Base-by-base conservation (phyloP, 805 yeast species). In the Blastobotrys parvus region DNA sequence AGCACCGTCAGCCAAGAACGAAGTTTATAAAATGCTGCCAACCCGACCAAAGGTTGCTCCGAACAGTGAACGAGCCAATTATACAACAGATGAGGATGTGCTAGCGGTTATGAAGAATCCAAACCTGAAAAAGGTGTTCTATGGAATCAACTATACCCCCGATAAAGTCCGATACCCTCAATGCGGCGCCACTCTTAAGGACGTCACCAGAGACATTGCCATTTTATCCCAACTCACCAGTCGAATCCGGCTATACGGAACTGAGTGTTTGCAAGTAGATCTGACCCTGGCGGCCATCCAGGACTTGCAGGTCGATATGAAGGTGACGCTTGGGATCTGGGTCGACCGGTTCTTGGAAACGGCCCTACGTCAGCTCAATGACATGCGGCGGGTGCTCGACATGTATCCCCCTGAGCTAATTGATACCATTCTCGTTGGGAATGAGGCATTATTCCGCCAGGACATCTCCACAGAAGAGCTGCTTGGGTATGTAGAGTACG, bases 91-190 rank as follows among this genome's bases (percentile, higher is more conserved):
- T 32, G 13, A 17, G 4, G 35, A 32, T 6, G 11, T 32, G 20
- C 20, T 32, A 4, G 35, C 35, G 8, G 21, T 23, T n/a, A 64
- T 73, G 72, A 55, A 54, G 8, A 55, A 65, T 18, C 48, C 55
- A 13, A 38, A 51, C 13, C 52, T 68, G 25, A 51, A 51, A 6
- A 62, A 65, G 37, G 63, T 67, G 2, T 75, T 80, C 47, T 67
- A 72, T 50, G 86, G 87, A 0, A 46, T 81, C 15, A 73, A 75
- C 17, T 81, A 81, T 56, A 70, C 82, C 3, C 87, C 87, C 0
- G 57, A 60, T 45, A 63, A 68, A 38, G 75, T 74, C 1, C 67
- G 21, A 23, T 47, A 64, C 38, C 83, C 84, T 0, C 39, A 49
- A 15, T 81, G 86, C 64, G 80, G 77, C 1, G 65, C 62, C 1